Conservation (phyloP, 371 early-diverging fungal genomes). For the Phascolomyces articulosus region DNA sequence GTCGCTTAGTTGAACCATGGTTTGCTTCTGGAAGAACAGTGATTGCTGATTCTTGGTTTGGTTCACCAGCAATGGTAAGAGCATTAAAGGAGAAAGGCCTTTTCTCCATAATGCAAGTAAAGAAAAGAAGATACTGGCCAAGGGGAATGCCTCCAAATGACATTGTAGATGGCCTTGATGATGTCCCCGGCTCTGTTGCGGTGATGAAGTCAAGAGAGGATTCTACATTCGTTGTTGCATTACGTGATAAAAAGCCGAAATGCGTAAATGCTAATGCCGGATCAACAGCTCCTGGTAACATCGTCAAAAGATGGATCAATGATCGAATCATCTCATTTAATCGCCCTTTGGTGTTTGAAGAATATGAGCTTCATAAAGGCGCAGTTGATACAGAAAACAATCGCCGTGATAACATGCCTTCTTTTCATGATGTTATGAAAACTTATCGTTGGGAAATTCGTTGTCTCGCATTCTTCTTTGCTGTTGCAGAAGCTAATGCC, state of each 20-base stretch:
- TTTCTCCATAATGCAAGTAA: background rate
- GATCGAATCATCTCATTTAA: no score
- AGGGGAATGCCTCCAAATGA: no score
- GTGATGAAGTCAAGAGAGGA: no score
- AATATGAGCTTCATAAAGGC: background rate
- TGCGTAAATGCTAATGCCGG: no score
- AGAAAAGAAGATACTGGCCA: no score
- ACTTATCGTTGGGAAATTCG: slow-evolving; percentile 6
- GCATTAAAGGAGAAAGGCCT: background rate
- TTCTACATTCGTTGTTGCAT: no score
- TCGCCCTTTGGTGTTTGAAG: no score
- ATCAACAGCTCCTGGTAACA: no score
- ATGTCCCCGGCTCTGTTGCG: no score
- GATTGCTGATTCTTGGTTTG: background rate
- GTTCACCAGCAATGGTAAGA: background rate
- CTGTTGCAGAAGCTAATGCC: slow-evolving; percentile 8
- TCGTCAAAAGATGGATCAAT: no score
- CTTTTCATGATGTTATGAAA: slow-evolving; percentile 10
- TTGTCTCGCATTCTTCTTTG: slow-evolving; percentile 4
- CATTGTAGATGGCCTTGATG: no score
- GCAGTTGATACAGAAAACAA: slow-evolving; percentile 11
- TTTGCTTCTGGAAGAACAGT: background rate
- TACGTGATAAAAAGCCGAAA: no score
- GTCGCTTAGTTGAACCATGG: background rate
- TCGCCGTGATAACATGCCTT: slow-evolving; percentile 1